Percentiles rank a stretch among this genome's conserved stretches.
Evolutionary conservation across 1,284 basidiomycete genomes (phyloP).

Genomic region (Cutaneotrichosporon sp.): DNA sequence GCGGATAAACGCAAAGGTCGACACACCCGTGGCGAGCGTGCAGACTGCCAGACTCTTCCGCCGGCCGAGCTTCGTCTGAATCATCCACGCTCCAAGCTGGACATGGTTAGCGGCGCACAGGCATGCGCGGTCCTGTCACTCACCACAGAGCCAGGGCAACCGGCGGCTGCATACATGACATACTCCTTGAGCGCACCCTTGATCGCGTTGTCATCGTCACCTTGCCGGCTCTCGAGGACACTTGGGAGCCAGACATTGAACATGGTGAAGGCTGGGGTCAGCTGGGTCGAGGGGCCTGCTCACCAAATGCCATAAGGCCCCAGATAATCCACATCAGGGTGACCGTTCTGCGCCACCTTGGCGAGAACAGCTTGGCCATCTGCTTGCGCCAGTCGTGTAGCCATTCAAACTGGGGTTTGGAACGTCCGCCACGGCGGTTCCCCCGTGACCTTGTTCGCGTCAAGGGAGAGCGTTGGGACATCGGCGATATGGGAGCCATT

Average conservation of each 20-base stretch:
- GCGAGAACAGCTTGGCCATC: conserved; percentile 68
- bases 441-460: not conserved
- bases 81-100: conserved; percentile 82
- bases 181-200: conserved; percentile 67
- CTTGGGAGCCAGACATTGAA: conserved; percentile 96
- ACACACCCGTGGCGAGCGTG: conserved; percentile 73
- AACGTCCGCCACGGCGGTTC: not conserved
- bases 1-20: conserved; percentile 68
- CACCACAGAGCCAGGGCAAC: conserved; percentile 79
- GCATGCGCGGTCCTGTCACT: conserved; percentile 34
- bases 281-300: conserved; percentile 33
- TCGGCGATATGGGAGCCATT: conserved; percentile 3
- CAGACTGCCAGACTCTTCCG: conserved; percentile 70
- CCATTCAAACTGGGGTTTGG: conserved; percentile 5
- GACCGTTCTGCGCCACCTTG: conserved; percentile 78
- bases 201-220: conserved; percentile 53
- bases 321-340: conserved; percentile 78
- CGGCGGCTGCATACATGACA: conserved; percentile 67
- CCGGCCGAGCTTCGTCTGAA: conserved; percentile 72
- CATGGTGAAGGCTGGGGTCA: conserved; percentile 72
- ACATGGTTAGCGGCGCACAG: conserved; percentile 8
- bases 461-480: not conserved
- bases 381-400: conserved; percentile 59
- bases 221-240: conserved; percentile 57
- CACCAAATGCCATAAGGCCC: conserved; percentile 74